Base-by-base conservation (phyloP, 306 rosid species). In the Amphicarpaea edgeworthii region DNA sequence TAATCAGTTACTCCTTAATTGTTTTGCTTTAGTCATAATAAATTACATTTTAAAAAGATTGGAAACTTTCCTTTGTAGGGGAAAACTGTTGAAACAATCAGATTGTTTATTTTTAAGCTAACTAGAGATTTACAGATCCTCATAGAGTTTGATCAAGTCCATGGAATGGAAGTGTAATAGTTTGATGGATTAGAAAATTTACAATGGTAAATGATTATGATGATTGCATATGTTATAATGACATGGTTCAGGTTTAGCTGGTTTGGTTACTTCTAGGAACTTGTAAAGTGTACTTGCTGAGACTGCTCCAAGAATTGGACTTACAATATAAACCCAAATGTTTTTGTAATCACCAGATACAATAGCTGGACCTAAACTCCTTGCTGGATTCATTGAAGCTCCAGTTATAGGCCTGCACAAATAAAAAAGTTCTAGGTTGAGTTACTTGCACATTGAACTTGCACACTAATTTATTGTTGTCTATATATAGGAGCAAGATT, bases 301-400 rank as follows among this genome's bases (percentile, higher is more conserved):
- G 17, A 71, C 32, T 77, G 87, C 87, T 73, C 85, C 87, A 8
- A 83, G 80, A 51, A 59, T 73, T 75, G 77, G 77, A n/a, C 80
- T 75, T 60, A 68, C 40, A 17, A 81, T 75, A 60, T 37, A 75
- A 81, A 81, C 83, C 83, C 83, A 88, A 72, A 86, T 47, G 30
- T 78, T 62, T 70, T 62, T 81, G 51, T 83, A 78, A 28, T 65
- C 54, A 10, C 81, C 73, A 17, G 77, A 61, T 54, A 59, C 83
- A 2, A 82, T 40, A 10, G 87, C 89, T 23, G 85, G 89, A 55
- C 86, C 92, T 5, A 81, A 64, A 84, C 89, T 90, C 88, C 92
- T 84, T 14, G 86, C 90, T 23, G 89, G 88, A 59, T 86, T 88
- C 96, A 84, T 78, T 7, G 86, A 84, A 50, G 88, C 93, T 72